These are phyloP conservation scores for Flagelloscypha sp. DNA, from an alignment of 768 basidiomycete species.

Conservation along the genomic window DNA sequence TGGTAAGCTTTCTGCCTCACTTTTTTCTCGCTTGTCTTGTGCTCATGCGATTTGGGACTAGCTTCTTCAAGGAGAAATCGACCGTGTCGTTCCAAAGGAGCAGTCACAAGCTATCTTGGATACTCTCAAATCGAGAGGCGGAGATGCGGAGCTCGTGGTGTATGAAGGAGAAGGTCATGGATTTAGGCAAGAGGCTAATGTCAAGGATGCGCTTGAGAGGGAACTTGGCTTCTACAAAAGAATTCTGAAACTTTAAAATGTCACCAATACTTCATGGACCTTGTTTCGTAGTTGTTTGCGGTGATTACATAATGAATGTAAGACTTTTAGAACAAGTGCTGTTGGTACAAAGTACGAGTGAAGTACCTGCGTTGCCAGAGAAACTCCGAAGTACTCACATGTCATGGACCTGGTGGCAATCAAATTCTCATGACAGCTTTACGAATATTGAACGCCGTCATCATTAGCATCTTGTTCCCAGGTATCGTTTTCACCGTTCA, in stretches of 20 bases:
- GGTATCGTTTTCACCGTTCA: too few relatives aligned
- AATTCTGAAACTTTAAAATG: constrained; percentile 28
- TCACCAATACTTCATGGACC: too few relatives aligned
- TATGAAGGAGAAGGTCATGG: constrained; percentile 66
- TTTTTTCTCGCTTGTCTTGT: background rate
- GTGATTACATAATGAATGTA: too few relatives aligned
- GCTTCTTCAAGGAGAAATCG: constrained; percentile 63
- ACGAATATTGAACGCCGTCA: too few relatives aligned
- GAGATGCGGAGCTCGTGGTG: constrained; percentile 48
- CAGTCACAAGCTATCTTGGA: constrained; percentile 56
- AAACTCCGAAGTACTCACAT: too few relatives aligned
- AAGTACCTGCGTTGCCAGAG: too few relatives aligned
- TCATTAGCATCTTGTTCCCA: too few relatives aligned
- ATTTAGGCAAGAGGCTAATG: constrained; percentile 47
- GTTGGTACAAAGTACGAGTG: too few relatives aligned
- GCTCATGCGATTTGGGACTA: constrained; percentile 18
- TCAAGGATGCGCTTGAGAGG: constrained; percentile 41
- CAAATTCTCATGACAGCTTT: too few relatives aligned
- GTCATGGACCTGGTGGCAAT: too few relatives aligned
- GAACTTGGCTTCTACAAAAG: constrained; percentile 49
- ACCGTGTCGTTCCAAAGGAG: constrained; percentile 57
- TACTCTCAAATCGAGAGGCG: constrained; percentile 39
- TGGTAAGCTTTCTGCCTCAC: constrained; percentile 37
- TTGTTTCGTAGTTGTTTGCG: too few relatives aligned
- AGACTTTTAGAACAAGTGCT: too few relatives aligned